Base-by-base conservation (phyloP, 2,329 filamentous ascomycete species). In the Tolypocladium ovalisporum region DNA sequence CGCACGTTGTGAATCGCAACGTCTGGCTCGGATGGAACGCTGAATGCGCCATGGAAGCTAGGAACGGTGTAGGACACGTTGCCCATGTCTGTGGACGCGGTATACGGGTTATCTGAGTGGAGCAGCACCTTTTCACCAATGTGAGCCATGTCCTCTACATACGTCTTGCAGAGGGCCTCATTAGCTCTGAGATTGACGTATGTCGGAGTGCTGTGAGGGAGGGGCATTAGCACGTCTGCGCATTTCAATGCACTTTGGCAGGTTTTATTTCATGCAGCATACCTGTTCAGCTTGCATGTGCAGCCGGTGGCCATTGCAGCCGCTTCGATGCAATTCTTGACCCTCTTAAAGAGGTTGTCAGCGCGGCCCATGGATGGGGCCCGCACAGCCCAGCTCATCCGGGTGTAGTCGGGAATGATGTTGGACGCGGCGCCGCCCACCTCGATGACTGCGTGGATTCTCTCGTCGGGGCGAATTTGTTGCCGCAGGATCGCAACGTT, bases 61-160 rank as follows among this genome's bases (percentile, higher is more conserved):
- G 78, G 78, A 2, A 76, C 67, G 1, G 71, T 59, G 54, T 79
- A 76, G 15, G 73, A 75, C 12, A 81, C 76, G 56, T 81, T 80
- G 27, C 77, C 77, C 77, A 79, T 78, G 64, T 80, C 77, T 0
- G 77, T 79, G 0, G 77, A 78, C 12, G 66, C 68, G 15, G 64
- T 64, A 57, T 76, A 64, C 1, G 73, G 66, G 54, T 73, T 71
- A 0, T 74, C 68, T 37, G 72, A 67, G 22, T 61, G 60, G 19
- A 63, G 53, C n/a, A 73, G 59, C 17, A 76, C 66, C 12, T 70
- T 71, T 40, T 70, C 68, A 13, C 69, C 73, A 1, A 73, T 64
- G 0, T 60, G 57, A 2, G 65, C 66, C 78, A 80, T 81, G 51
- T 76, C 73, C 6, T 71, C 62, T 17, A 71, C 68, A 56, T 78